These are phyloP conservation scores for Euphorbia tirucalli DNA, from an alignment of 345 rosid genomes.

Conservation along the genomic window DNA sequence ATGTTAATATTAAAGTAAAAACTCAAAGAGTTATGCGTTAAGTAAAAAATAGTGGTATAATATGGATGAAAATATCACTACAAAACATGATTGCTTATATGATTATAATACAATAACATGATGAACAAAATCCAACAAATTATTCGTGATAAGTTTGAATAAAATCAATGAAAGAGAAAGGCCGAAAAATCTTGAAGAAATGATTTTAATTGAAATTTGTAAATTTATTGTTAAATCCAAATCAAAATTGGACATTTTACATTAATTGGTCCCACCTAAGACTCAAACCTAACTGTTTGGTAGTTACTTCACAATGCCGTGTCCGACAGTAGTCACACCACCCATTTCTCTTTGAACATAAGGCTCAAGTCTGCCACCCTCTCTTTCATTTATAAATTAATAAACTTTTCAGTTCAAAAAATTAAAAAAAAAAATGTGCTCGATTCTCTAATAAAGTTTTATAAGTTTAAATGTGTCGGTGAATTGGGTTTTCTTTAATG, in stretches of 20 bases:
- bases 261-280: not conserved
- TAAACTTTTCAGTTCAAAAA: too few species aligned
- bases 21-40: too few species aligned
- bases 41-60: too few species aligned
- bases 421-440: too few species aligned
- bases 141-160: not conserved
- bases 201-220: not conserved
- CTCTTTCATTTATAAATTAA: too few species aligned
- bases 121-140: not conserved
- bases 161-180: not conserved
- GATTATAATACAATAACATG: not conserved
- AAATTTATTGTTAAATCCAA: not conserved
- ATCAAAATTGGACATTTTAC: not conserved
- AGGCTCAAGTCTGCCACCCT: too few species aligned
- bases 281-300: too few species aligned
- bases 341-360: not conserved
- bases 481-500: not conserved
- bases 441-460: too few species aligned
- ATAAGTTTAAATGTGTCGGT: slow-evolving; percentile 12
- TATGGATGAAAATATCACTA: not conserved
- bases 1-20: too few species aligned
- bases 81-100: not conserved
- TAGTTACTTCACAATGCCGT: too few species aligned
- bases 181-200: not conserved
- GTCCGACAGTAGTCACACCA: too few species aligned